phyloP scores from a whole-genome alignment of 2,329 filamentous ascomycete genomes.

The Colletotrichum musicola region DNA sequence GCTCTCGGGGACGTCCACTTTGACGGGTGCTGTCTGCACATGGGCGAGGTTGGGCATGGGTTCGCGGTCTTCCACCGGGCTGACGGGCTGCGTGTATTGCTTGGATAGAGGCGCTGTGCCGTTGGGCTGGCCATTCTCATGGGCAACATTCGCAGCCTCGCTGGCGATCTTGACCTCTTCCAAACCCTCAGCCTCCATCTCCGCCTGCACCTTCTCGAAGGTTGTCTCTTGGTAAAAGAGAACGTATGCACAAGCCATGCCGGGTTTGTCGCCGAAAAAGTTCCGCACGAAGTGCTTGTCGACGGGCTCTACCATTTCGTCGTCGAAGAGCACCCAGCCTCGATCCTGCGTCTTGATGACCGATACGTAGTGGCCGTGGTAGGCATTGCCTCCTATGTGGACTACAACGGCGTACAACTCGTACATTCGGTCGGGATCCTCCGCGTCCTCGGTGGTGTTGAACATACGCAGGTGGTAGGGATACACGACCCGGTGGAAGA shows the following conservation, averaged over 20 bases:
- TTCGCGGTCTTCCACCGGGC: slow-evolving; percentile 61
- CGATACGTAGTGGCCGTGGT: slow-evolving; percentile 97
- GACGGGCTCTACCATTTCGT: slow-evolving; percentile 98
- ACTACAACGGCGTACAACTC: slow-evolving; percentile 98
- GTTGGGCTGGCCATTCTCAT: slow-evolving; percentile 60
- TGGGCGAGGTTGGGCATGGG: slow-evolving; percentile 73
- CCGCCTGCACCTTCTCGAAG: slow-evolving; percentile 75
- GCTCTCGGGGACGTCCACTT: slow-evolving; percentile 42
- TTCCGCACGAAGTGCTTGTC: slow-evolving; percentile 96
- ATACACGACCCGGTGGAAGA: slow-evolving; percentile 97
- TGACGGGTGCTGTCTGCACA: slow-evolving; percentile 71
- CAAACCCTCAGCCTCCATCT: slow-evolving; percentile 85
- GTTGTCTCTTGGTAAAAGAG: slow-evolving; percentile 96
- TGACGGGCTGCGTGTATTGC: slow-evolving; percentile 63
- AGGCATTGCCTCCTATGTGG: slow-evolving; percentile 95
- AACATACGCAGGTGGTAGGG: slow-evolving; percentile 97
- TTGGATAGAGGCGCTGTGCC: slow-evolving; percentile 62
- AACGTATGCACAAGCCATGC: slow-evolving; percentile 94
- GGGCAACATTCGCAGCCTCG: slow-evolving; percentile 67
- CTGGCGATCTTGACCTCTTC: slow-evolving; percentile 71
- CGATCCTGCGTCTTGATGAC: slow-evolving; percentile 98
- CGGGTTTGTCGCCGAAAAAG: slow-evolving; percentile 94
- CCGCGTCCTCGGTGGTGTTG: slow-evolving; percentile 95
- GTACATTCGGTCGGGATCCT: slow-evolving; percentile 93
- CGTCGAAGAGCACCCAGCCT: slow-evolving; percentile 96